Conservation (phyloP, 177 flowering plant genomes). For the Vitis hybrid region DNA sequence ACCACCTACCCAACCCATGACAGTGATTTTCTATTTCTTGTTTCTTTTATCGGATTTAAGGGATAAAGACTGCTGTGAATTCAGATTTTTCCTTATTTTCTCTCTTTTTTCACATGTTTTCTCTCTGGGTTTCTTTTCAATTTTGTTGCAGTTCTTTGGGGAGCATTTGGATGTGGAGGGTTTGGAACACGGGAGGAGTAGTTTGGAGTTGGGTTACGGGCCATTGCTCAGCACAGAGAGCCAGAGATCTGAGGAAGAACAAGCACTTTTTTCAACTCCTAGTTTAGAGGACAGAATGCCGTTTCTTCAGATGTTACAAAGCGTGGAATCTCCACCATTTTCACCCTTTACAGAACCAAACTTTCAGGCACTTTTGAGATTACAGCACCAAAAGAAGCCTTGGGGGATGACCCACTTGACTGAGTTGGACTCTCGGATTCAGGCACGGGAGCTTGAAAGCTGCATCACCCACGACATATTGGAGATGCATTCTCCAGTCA, state of each 20-base stretch:
- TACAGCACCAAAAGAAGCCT: conserved; percentile 39
- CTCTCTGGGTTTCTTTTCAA: background rate
- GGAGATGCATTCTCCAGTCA: conserved; percentile 43
- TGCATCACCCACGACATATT: conserved; percentile 40
- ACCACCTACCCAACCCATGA: conserved; percentile 9
- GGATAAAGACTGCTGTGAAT: background rate
- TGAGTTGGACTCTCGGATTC: conserved; percentile 28
- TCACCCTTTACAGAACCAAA: conserved; percentile 35
- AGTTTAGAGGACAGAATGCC: conserved; percentile 48
- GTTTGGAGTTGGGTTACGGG: conserved; percentile 13
- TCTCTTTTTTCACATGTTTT: background rate
- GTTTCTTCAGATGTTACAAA: conserved; percentile 60
- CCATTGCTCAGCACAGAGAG: conserved; percentile 12
- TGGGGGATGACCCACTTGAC: conserved; percentile 11
- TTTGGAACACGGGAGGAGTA: conserved; percentile 24
- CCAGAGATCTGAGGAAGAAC: conserved; percentile 26
- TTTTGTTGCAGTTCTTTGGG: conserved; percentile 39
- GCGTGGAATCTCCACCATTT: conserved; percentile 31
- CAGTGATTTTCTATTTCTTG: conserved; percentile 8
- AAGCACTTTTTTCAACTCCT: conserved; percentile 12
- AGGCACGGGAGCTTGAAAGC: conserved; percentile 42
- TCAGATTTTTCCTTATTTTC: background rate
- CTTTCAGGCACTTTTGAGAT: conserved; percentile 35
- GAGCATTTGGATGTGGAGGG: conserved; percentile 35
- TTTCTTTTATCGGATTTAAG: background rate